phyloP scores from a whole-genome alignment of 805 yeast species.

The Kluyveromyces aestuarii region DNA sequence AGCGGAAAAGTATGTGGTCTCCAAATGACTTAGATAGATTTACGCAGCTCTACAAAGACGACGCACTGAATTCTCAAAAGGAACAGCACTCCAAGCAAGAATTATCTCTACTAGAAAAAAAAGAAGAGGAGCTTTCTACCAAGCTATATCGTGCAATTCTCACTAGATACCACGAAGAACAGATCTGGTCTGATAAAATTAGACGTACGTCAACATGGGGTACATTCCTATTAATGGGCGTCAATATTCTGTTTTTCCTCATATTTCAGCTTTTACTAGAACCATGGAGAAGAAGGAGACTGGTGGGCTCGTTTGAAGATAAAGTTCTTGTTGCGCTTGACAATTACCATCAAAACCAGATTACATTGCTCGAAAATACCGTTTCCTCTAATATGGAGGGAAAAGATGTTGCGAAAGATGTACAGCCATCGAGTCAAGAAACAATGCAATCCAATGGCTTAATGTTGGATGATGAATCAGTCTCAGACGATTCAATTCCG shows the following conservation, averaged over 20 bases:
- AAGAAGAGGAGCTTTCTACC: conserved; percentile 61
- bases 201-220: conserved; percentile 96
- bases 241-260: conserved; percentile 68
- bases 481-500: neutral
- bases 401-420: neutral
- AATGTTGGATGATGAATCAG: neutral
- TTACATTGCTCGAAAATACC: neutral
- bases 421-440: neutral
- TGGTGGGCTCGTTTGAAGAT: conserved; percentile 76
- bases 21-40: conserved; percentile 73
- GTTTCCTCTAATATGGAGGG: neutral
- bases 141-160: conserved; percentile 67
- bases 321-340: conserved; percentile 51
- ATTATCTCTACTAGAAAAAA: conserved; percentile 46
- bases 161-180: conserved; percentile 91
- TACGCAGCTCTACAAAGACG: conserved; percentile 71
- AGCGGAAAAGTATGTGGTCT: conserved; percentile 78
- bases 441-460: neutral
- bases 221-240: conserved; percentile 80
- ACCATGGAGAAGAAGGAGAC: conserved; percentile 83
- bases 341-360: neutral
- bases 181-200: conserved; percentile 95
- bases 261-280: conserved; percentile 82
- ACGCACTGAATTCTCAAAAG: conserved; percentile 58
- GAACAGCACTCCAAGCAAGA: conserved; percentile 43